phyloP scores from a whole-genome alignment of 2,329 filamentous ascomycete species.

The Fonsecaea pugnacius region DNA sequence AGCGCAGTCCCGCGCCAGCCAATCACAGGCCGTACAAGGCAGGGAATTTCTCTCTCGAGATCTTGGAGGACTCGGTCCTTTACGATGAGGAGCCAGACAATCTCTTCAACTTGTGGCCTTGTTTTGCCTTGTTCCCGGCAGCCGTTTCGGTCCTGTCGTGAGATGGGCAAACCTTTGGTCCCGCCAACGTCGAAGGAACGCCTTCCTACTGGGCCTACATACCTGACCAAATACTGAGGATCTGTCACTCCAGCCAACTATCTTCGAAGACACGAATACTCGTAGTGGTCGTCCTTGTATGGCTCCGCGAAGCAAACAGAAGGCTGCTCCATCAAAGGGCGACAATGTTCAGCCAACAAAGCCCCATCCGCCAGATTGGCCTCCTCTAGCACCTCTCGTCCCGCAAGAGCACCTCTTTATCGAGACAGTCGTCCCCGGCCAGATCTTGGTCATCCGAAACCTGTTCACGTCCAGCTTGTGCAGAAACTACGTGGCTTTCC shows the following conservation, averaged over 20 bases:
- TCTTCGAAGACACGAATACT: background rate
- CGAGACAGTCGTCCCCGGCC: slow-evolving; percentile 61
- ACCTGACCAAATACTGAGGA: background rate
- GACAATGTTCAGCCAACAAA: slow-evolving; percentile 17
- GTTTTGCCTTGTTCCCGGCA: background rate
- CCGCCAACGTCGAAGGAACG: background rate
- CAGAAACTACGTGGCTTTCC: slow-evolving; percentile 74
- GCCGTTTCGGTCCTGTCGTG: background rate
- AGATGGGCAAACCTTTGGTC: background rate
- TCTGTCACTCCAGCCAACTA: background rate
- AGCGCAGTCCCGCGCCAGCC: slow-evolving; percentile 15
- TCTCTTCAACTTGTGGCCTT: background rate
- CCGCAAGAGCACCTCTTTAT: slow-evolving; percentile 68
- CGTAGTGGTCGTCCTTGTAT: slow-evolving; percentile 6
- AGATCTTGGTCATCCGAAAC: slow-evolving; percentile 73
- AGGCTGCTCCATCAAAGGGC: slow-evolving; percentile 7
- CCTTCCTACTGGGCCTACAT: background rate
- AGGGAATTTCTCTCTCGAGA: slow-evolving; percentile 11
- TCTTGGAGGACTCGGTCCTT: background rate
- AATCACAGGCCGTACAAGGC: slow-evolving; percentile 17
- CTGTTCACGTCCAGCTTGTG: slow-evolving; percentile 78
- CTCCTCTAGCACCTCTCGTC: slow-evolving; percentile 69
- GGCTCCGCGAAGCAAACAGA: slow-evolving; percentile 29
- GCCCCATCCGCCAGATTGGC: slow-evolving; percentile 64
- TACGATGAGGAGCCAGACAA: background rate